Conservation (phyloP, 1,139 yeast genomes). For the Saccharomyces hybrid region DNA sequence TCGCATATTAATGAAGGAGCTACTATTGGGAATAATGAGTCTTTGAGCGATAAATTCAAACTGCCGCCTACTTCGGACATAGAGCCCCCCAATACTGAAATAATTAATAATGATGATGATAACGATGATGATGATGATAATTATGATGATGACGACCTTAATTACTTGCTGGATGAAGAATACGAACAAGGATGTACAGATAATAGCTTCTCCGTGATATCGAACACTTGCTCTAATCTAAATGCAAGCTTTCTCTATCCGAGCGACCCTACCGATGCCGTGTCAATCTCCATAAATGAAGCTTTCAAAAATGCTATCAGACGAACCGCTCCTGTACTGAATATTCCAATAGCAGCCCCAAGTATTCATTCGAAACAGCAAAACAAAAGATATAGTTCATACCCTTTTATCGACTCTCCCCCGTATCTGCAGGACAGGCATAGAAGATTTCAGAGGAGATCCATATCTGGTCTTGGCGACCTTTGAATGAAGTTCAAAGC, state of each 20-base stretch:
- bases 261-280: background rate
- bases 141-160: constrained; percentile 16
- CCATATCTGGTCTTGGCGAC: background rate
- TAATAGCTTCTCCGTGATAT: background rate
- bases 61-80: background rate
- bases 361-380: background rate
- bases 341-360: background rate
- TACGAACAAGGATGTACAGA: constrained; percentile 4
- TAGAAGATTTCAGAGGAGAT: background rate
- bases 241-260: background rate
- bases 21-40: constrained; percentile 1
- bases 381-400: background rate
- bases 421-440: background rate
- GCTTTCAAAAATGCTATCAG: constrained; percentile 1
- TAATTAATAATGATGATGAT: constrained; percentile 6
- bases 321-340: background rate
- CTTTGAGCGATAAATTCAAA: constrained; percentile 1
- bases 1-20: background rate
- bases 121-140: constrained; percentile 6
- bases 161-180: constrained; percentile 20
- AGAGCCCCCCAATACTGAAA: background rate
- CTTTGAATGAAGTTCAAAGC: background rate
- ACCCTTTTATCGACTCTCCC: background rate
- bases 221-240: background rate
- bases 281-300: background rate